phyloP scores from a whole-genome alignment of 2,329 filamentous ascomycete genomes.

The Periconia macrospinosa region DNA sequence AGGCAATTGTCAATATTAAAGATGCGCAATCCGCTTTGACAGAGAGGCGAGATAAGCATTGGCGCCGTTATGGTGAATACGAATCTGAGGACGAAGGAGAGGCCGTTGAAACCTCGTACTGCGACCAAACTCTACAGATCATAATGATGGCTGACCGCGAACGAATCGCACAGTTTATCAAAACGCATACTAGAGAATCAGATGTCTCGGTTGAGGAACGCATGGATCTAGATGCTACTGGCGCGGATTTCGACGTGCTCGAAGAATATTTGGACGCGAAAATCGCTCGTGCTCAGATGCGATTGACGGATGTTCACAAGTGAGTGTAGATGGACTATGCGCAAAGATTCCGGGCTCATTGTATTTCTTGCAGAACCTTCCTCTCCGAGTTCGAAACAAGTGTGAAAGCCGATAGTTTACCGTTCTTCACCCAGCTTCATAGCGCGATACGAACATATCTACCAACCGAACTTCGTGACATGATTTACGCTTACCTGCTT shows the following conservation, averaged over 20 bases:
- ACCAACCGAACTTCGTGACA: conserved; percentile 3
- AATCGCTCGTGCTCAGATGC: not conserved
- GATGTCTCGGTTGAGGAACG: not conserved
- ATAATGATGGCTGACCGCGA: not conserved
- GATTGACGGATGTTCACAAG: not conserved
- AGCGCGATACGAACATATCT: conserved; percentile 1
- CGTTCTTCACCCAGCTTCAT: not conserved
- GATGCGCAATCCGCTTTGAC: not conserved
- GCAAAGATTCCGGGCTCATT: not conserved
- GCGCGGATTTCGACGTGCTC: not conserved
- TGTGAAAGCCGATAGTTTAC: conserved; percentile 1
- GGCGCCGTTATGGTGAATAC: not conserved
- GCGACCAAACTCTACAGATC: not conserved
- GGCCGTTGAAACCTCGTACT: not conserved
- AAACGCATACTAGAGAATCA: not conserved
- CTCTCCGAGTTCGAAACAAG: not conserved
- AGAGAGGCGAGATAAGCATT: not conserved
- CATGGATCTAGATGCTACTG: not conserved
- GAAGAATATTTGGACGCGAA: not conserved
- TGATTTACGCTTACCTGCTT: conserved; percentile 3
- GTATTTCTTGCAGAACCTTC: not conserved
- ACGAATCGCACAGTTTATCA: not conserved
- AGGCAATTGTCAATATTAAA: not conserved
- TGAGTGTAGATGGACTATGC: not conserved
- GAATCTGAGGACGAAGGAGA: not conserved